Percentiles rank a stretch among this genome's conserved stretches.
Conservation (phyloP, 768 basidiomycete species). For the Panaeolus papilionaceus region DNA sequence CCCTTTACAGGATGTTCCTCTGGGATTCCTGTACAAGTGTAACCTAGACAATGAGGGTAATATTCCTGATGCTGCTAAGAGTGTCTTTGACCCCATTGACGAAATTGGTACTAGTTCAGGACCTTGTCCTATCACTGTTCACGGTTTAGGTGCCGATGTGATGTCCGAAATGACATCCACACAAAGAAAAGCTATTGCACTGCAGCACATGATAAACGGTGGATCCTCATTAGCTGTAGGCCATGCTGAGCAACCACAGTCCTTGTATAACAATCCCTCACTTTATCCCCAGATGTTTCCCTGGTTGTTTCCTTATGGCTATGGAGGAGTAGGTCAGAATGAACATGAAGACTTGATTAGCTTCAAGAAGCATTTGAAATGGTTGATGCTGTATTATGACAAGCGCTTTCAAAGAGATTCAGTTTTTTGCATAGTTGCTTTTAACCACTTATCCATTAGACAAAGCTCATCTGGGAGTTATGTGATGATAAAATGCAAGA, state of each 20-base stretch:
- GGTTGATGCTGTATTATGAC: not conserved
- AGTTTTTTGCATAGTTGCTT: not conserved
- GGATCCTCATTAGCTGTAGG: constrained; percentile 35
- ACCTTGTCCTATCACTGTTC: constrained; percentile 43
- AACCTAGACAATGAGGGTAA: not conserved
- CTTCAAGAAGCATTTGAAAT: not conserved
- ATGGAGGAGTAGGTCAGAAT: not conserved
- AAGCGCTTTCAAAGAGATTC: not conserved
- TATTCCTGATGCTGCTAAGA: constrained; percentile 4
- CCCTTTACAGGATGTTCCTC: constrained; percentile 28
- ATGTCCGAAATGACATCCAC: constrained; percentile 24
- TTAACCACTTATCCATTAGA: not conserved
- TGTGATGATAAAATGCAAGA: not conserved
- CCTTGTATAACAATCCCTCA: constrained; percentile 36
- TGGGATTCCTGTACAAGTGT: constrained; percentile 16
- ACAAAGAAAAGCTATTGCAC: constrained; percentile 28
- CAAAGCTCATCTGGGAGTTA: not conserved
- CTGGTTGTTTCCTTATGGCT: constrained; percentile 14
- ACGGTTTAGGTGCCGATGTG: constrained; percentile 38
- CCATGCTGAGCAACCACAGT: constrained; percentile 28
- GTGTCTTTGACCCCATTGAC: constrained; percentile 20
- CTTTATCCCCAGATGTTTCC: constrained; percentile 34
- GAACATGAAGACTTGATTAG: not conserved
- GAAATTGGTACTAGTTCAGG: constrained; percentile 34
- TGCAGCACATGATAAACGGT: constrained; percentile 31